Conservation (phyloP, 371 early-diverging fungal species). For the Aphelidium insulamus region DNA sequence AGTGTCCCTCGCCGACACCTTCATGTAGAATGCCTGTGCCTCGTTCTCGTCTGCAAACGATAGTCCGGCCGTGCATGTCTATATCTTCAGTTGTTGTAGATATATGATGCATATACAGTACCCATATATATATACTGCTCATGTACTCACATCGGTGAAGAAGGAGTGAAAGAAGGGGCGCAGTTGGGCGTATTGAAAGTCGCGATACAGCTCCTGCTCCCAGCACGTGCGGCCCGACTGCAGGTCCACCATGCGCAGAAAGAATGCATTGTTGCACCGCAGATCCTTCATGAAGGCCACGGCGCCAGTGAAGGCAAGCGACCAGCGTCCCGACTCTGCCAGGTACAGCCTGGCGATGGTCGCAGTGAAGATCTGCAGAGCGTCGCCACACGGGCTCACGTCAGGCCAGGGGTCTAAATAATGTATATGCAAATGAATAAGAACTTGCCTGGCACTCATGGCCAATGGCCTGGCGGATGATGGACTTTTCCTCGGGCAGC, state of each 20-base stretch:
- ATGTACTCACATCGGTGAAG: slow-evolving; percentile 39
- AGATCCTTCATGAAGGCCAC: slow-evolving; percentile 39
- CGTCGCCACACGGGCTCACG: slow-evolving; percentile 11
- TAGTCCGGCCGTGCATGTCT: slow-evolving; percentile 52
- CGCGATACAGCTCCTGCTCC: slow-evolving; percentile 55
- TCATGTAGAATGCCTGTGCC: slow-evolving; percentile 46
- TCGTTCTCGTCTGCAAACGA: slow-evolving; percentile 71
- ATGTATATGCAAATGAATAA: background rate
- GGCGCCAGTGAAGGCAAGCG: slow-evolving; percentile 52
- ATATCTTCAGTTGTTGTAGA: background rate
- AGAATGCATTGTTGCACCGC: slow-evolving; percentile 29
- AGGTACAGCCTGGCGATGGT: slow-evolving; percentile 61
- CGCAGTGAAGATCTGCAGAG: slow-evolving; percentile 58
- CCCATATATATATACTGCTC: too few relatives aligned
- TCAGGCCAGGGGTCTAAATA: background rate
- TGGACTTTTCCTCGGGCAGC: slow-evolving; percentile 27
- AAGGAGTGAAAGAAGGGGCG: slow-evolving; percentile 63
- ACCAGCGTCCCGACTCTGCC: slow-evolving; percentile 38
- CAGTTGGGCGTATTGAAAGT: slow-evolving; percentile 47
- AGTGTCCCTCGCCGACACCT: too few relatives aligned
- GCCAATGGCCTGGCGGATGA: slow-evolving; percentile 25
- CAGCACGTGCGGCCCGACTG: too few relatives aligned
- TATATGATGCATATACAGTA: background rate
- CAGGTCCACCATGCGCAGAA: slow-evolving; percentile 52
- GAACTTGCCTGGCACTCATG: slow-evolving; percentile 5